Base-by-base conservation (phyloP, 2,329 filamentous ascomycete genomes). In the Fusarium buxicola region DNA sequence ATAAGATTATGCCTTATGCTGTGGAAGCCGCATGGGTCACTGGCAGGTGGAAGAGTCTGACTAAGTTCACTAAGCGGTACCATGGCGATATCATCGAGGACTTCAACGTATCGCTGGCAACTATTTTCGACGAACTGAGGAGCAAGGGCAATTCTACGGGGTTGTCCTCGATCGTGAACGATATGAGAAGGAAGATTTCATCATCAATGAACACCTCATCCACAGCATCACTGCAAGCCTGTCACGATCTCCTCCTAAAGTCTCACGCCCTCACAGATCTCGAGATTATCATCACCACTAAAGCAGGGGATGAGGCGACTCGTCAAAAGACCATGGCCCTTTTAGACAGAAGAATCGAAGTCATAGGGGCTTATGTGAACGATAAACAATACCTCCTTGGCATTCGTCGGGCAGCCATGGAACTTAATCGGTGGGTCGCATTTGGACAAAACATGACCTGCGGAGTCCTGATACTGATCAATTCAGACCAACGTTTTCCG, bases 311-410 rank as follows among this genome's bases (percentile, higher is more conserved):
- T 8, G 76, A 82, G 48, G 73, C 77, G 41, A 75, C 76, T 36
- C 73, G 72, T 28, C 70, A 70, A 30, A 73, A 69, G 46, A 74
- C 73, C 3, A 72, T 77, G 55, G 58, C 63, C 2, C 58, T 77
- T 6, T 60, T 97, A 6, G 84, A 90, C 59, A 87, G 90, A 40
- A 88, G 95, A n/a, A 80, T 99, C n/a, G 91, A 94, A 66, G 84
- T 96, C 2, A 81, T 99, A 3, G 95, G 96, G 1, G 92, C 93
- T 2, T 97, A 95, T 70, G 89, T 94, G 32, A 87, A 89, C 48
- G 94, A 99, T 73, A 99, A 99, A 74, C 94, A 97, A 73, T 98
- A 96, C 73, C 78, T 99, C 9, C 82, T 99, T 25, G 91, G 93
- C 1, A 84, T 98, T 35, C 87, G 94, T 54, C 86, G 95, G 66